A percentile compares a stretch with the other conserved stretches of the same genome.
Conservation (phyloP, 257 asterid genomes). For the Solanum dulcamara region DNA sequence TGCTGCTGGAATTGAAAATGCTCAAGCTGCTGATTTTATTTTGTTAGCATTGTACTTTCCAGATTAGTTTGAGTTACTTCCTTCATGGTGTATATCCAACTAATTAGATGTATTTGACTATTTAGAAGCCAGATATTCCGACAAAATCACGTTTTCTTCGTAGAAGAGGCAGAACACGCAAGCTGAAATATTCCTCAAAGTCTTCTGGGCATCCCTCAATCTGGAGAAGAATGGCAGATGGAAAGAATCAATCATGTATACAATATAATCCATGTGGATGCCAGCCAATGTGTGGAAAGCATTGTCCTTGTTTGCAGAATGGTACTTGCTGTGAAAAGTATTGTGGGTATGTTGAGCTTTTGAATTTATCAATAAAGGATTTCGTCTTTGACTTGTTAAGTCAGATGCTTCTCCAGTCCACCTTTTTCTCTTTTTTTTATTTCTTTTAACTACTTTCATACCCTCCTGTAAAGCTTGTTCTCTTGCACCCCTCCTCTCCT, state of each 20-base stretch:
- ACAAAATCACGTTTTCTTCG: conserved; percentile 75
- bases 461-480: background rate
- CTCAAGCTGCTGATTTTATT: background rate
- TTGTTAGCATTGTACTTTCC: background rate
- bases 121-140: conserved; percentile 46
- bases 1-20: background rate
- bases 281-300: conserved; percentile 74
- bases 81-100: background rate
- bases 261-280: conserved; percentile 80
- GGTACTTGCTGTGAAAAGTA: conserved; percentile 79
- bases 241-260: conserved; percentile 62
- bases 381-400: background rate
- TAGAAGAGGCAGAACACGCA: conserved; percentile 80
- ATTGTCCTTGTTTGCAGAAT: conserved; percentile 72
- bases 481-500: background rate
- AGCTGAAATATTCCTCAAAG: conserved; percentile 85
- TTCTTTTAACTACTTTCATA: background rate
- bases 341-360: conserved; percentile 60
- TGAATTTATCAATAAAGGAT: background rate
- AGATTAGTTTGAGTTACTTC: background rate
- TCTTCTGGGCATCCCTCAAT: conserved; percentile 97
- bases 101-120: background rate
- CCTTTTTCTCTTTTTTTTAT: background rate
- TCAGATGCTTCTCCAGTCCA: background rate
- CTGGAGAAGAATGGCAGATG: conserved; percentile 89